phyloP scores from a whole-genome alignment of 176 grass and related monocot genomes.

The Musa schizocarpa region DNA sequence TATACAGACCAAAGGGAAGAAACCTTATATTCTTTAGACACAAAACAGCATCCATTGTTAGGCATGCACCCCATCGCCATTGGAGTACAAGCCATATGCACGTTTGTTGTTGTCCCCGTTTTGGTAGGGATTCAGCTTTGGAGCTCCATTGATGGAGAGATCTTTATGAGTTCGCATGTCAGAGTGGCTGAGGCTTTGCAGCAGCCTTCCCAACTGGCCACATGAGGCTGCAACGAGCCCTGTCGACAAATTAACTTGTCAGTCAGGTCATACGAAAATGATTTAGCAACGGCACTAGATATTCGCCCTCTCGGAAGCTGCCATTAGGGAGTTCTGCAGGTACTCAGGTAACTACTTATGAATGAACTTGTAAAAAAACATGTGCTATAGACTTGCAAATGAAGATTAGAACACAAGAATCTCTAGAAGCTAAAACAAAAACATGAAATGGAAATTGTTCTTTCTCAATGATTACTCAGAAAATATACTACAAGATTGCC shows the following conservation, averaged over 20 bases:
- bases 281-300: neutral
- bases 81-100: conserved; percentile 11
- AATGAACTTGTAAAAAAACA: neutral
- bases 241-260: neutral
- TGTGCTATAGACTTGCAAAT: neutral
- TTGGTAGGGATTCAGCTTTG: conserved; percentile 13
- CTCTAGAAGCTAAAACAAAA: neutral
- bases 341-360: too few relatives aligned
- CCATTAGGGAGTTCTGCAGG: too few relatives aligned
- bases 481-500: too few relatives aligned
- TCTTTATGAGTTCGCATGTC: neutral
- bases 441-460: neutral
- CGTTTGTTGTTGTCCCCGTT: conserved; percentile 7
- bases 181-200: conserved; percentile 14
- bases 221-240: conserved; percentile 41
- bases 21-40: neutral
- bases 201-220: conserved; percentile 25
- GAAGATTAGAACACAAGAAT: neutral
- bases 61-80: conserved; percentile 19
- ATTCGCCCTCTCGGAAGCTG: neutral
- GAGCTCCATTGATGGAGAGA: conserved; percentile 1
- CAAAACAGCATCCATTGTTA: conserved; percentile 8
- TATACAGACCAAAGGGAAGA: conserved; percentile 10
- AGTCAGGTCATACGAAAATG: neutral
- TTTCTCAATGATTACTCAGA: neutral